phyloP scores from a whole-genome alignment of 495 filamentous ascomycete species.

The Aspergillus nanangensis region DNA sequence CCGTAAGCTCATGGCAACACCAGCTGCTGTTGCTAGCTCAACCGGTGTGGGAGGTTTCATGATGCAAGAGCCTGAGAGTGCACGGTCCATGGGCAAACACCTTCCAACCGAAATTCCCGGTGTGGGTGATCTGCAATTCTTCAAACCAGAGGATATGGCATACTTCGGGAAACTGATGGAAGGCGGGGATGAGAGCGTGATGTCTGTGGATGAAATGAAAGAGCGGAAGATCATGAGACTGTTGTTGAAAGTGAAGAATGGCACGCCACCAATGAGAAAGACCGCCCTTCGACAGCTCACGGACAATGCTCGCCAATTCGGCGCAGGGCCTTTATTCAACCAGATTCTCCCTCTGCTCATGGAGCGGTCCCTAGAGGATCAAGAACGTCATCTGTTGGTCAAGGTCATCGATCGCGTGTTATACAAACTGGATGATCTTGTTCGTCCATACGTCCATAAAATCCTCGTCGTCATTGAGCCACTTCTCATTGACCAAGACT shows the following conservation, averaged over 20 bases:
- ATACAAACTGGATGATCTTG: conserved; percentile 96
- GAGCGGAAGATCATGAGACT: conserved; percentile 98
- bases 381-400: conserved; percentile 96
- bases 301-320: conserved; percentile 96
- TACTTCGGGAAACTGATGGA: conserved; percentile 99
- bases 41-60: conserved; percentile 80
- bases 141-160: conserved; percentile 98
- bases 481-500: conserved; percentile 97
- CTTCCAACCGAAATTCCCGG: conserved; percentile 96
- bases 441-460: conserved; percentile 95
- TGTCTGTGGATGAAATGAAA: conserved; percentile 93
- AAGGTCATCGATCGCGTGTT: conserved; percentile 99
- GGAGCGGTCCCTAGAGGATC: conserved; percentile 98
- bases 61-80: conserved; percentile 93
- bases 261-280: conserved; percentile 98
- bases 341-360: conserved; percentile 96
- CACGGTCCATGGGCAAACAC: conserved; percentile 76
- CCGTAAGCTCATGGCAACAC: conserved; percentile 74
- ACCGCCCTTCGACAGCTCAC: conserved; percentile 97
- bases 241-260: conserved; percentile 98
- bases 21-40: conserved; percentile 57
- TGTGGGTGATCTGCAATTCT: conserved; percentile 96
- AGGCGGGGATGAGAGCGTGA: conserved; percentile 83
- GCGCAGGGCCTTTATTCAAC: conserved; percentile 91
- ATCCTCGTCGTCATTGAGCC: conserved; percentile 99